Percentiles rank a stretch among this genome's conserved stretches.
phyloP scores from a whole-genome alignment of 164 flowering plant genomes.

The Magnolia officinalis region DNA sequence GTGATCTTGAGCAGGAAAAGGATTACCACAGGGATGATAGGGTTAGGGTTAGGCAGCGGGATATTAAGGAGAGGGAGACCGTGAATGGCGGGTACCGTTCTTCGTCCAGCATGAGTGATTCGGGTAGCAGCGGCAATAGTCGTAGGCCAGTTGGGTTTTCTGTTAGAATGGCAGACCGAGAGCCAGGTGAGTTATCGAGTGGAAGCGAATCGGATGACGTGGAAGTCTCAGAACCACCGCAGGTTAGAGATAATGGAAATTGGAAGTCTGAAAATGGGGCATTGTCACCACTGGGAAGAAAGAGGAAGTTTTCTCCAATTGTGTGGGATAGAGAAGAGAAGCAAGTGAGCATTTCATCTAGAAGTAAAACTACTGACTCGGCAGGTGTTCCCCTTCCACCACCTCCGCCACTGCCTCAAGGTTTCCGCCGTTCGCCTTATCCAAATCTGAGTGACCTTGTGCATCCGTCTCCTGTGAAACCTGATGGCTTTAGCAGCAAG shows the following conservation, averaged over 20 bases:
- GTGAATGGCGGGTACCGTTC: conserved; percentile 38
- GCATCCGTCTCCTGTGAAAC: background rate
- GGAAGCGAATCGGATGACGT: conserved; percentile 79
- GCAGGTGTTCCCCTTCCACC: conserved; percentile 6
- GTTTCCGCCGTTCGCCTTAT: conserved; percentile 7
- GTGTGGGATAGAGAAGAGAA: conserved; percentile 41
- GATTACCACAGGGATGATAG: conserved; percentile 15
- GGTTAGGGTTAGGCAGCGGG: conserved; percentile 38
- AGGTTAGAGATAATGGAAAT: conserved; percentile 24
- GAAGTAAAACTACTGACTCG: background rate
- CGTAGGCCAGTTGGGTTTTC: conserved; percentile 27
- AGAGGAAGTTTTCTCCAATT: conserved; percentile 67
- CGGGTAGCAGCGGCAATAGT: conserved; percentile 43
- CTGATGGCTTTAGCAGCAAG: background rate
- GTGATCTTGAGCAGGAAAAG: conserved; percentile 7
- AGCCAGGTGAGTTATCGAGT: conserved; percentile 85
- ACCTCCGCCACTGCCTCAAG: conserved; percentile 8
- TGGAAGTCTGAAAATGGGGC: conserved; percentile 39
- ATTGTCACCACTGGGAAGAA: conserved; percentile 31
- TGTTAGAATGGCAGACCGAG: conserved; percentile 42
- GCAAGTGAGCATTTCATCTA: conserved; percentile 4
- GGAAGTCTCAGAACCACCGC: conserved; percentile 33
- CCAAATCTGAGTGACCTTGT: background rate
- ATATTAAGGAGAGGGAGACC: conserved; percentile 40
- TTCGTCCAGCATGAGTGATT: conserved; percentile 44